Conservation (phyloP, 176 grass and related monocot genomes). For the Oryza australiensis region DNA sequence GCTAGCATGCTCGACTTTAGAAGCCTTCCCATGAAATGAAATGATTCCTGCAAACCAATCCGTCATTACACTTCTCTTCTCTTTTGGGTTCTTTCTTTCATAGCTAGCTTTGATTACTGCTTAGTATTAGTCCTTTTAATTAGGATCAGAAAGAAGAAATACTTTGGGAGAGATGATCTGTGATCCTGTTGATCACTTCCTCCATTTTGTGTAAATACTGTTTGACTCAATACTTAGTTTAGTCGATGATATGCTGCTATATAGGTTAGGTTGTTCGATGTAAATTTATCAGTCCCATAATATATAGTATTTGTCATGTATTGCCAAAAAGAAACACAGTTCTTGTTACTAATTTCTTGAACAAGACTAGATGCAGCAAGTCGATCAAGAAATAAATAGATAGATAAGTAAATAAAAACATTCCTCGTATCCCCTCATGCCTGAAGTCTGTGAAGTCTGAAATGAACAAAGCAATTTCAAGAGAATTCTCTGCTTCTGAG, state of each 20-base stretch:
- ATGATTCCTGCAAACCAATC: constrained; percentile 32
- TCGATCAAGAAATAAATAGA: too few species aligned
- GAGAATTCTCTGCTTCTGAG: too few species aligned
- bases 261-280: neutral
- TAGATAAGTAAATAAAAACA: too few species aligned
- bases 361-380: neutral
- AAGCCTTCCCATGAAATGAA: constrained; percentile 73
- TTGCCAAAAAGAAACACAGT: neutral
- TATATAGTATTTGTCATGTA: neutral
- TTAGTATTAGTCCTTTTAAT: neutral
- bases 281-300: too few species aligned
- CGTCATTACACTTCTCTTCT: too few species aligned
- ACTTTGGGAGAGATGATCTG: neutral
- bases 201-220: constrained; percentile 39
- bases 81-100: too few species aligned
- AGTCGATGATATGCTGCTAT: too few species aligned
- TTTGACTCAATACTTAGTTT: neutral
- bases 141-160: constrained; percentile 21
- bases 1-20: constrained; percentile 61
- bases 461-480: neutral
- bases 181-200: neutral
- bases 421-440: neutral
- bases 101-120: neutral
- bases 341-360: neutral
- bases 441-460: neutral